Conservation (phyloP, 305 asterid species). For the Fraxinus dipetala region DNA sequence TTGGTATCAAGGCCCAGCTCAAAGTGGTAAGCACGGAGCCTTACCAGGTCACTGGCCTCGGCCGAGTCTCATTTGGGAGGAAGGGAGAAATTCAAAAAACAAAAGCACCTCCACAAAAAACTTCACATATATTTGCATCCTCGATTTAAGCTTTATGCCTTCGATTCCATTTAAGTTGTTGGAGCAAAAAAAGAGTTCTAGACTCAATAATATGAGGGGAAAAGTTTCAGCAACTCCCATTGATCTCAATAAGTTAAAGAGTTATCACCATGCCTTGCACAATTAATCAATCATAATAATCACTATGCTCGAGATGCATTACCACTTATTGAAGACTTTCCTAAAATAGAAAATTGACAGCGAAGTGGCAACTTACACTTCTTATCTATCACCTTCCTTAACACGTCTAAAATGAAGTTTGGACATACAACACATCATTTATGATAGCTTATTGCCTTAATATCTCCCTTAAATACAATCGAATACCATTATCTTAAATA, state of each 20-base stretch:
- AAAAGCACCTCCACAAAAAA: background rate
- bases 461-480: background rate
- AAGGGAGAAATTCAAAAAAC: background rate
- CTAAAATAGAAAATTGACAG: constrained; percentile 11
- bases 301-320: constrained; percentile 10
- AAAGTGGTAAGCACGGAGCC: background rate
- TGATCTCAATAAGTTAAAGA: constrained; percentile 1
- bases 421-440: background rate
- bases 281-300: background rate
- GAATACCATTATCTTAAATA: background rate
- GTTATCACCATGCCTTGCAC: background rate
- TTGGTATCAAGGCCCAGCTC: background rate
- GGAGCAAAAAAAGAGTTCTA: constrained; percentile 6
- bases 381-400: background rate
- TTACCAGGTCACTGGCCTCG: background rate
- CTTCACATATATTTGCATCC: background rate
- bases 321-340: background rate
- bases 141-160: constrained; percentile 1
- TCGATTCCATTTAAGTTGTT: background rate
- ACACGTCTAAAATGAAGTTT: background rate
- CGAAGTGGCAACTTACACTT: background rate
- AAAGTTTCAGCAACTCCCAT: background rate
- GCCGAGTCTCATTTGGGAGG: background rate
- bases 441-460: background rate
- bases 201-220: constrained; percentile 1